Base-by-base conservation (phyloP, 2,329 filamentous ascomycete species). In the Fusarium sp. region DNA sequence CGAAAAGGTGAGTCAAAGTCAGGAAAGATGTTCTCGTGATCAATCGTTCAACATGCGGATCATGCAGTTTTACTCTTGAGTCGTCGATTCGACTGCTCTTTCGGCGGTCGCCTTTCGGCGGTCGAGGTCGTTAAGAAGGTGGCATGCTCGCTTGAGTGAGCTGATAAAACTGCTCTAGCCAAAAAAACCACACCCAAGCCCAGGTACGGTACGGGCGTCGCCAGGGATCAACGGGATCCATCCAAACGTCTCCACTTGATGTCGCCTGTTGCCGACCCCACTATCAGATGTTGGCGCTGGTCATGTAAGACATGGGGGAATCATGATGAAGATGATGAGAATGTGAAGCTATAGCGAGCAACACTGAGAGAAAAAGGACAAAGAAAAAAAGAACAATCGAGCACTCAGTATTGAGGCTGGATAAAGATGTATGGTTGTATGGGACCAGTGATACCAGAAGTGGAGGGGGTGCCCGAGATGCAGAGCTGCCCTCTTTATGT, bases 201-300 rank as follows among this genome's bases (percentile, higher is more conserved):
- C 43, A 51, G 43, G 45, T 30, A 30, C 39, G 21, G 23, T 21
- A 44, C 15, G 12, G 42, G 32, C 23, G 14, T 19, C 39, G 51
- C 40, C 59, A 63, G 60, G 60, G 65, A 68, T 68, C 51, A 52
- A 67, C 62, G 52, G 69, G 65, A 59, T 71, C 69, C 65, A 62
- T 71, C 42, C 51, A 57, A 26, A 30, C 49, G 65, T 59, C 59
- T 70, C 71, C 71, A 74, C 72, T 67, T 26, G 50, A 55, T 56
- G 68, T 74, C 68, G 70, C 70, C 71, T 74, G 72, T 72, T 74
- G 44, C 64, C 67, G 67, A 69, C 72, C 70, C 71, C 72, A 74
- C 71, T 71, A 71, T 74, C 72, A 67, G 64, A 74, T 74, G 72
- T 70, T 74, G 70, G 56, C 44, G 62, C 56, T 65, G 48, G 50